Evolutionary conservation across 371 early-diverging fungal genomes (phyloP), one percentile per base, ranked within the genome.

Genomic region (Mortierella polycephala): DNA sequence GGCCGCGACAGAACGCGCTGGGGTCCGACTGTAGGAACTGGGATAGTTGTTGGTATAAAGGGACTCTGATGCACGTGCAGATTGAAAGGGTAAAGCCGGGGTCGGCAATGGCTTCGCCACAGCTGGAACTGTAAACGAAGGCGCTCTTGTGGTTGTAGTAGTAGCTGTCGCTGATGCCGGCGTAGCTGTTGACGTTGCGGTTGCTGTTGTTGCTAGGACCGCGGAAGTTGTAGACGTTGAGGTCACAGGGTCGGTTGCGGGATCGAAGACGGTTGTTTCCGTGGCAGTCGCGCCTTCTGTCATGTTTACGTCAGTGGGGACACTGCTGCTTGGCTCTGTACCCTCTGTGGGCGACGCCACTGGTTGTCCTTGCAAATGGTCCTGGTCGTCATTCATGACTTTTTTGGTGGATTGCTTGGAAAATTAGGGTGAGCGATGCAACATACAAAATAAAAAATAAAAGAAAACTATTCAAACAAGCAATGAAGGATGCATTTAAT

Each of bases 31-130:
- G 56, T 53, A 71, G 9, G 72, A 37, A 2, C 20, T 21, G 44
- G 67, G 58, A 37, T 65, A 72, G 30, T 57, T 63, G 49, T 53
- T 65, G 51, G 72, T 45, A 42, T 68, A 72, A 30, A 65, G 68
- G 13, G 79, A 69, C 41, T 77, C 69, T 45, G 77, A 76, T 6
- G 71, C 67, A 44, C 72, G 79, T 46, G 69, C 72, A 14, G 72
- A 77, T 57, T 77, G 79, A 57, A 77, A 77, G 10, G 79, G 79
- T 12, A 77, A 20, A 1, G 71, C 72, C 0, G 72, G 69, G 5
- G 72, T 72, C 1, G 79, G 72, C 18, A 72, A 54, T 4, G 73
- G 72, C 45, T 68, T 68, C 14, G 72, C 69, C 4, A 72, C 72
- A 12, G 79, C 72, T 11, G 77, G 77, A 3, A 77, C 72, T 14